phyloP scores from a whole-genome alignment of 2,329 filamentous ascomycete genomes.

The Ophiostoma sp. region DNA sequence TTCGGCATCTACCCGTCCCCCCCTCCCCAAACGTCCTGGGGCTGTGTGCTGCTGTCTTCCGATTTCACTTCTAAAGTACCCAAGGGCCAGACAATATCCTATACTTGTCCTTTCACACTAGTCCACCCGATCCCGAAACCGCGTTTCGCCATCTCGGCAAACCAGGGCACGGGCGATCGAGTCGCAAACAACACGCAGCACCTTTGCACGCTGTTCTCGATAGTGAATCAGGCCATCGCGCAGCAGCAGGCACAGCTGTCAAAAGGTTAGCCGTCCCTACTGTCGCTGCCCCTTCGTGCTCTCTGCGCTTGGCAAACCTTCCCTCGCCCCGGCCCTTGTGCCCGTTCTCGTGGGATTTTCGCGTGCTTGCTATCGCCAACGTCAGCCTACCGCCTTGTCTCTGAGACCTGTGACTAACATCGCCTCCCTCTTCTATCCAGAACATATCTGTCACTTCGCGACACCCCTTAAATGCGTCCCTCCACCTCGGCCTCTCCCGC shows the following conservation, averaged over 20 bases:
- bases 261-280: neutral
- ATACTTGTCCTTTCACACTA: neutral
- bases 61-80: neutral
- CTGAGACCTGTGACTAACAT: neutral
- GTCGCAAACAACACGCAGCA: neutral
- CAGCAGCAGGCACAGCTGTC: neutral
- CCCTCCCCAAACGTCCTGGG: neutral
- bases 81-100: neutral
- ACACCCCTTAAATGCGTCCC: constrained; percentile 21
- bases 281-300: neutral
- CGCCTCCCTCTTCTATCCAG: neutral
- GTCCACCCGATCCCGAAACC: neutral
- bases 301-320: neutral
- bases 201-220: neutral
- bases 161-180: neutral
- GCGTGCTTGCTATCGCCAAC: neutral
- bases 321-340: neutral
- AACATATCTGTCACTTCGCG: neutral
- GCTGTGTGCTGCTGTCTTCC: neutral
- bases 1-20: neutral
- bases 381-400: neutral
- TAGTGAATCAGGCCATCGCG: neutral
- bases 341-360: constrained; percentile 2
- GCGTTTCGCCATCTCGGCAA: constrained; percentile 12
- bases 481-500: constrained; percentile 2